These are phyloP conservation scores for Kwoniella dendrophila DNA, from an alignment of 768 basidiomycete species.

Conservation along the genomic window DNA sequence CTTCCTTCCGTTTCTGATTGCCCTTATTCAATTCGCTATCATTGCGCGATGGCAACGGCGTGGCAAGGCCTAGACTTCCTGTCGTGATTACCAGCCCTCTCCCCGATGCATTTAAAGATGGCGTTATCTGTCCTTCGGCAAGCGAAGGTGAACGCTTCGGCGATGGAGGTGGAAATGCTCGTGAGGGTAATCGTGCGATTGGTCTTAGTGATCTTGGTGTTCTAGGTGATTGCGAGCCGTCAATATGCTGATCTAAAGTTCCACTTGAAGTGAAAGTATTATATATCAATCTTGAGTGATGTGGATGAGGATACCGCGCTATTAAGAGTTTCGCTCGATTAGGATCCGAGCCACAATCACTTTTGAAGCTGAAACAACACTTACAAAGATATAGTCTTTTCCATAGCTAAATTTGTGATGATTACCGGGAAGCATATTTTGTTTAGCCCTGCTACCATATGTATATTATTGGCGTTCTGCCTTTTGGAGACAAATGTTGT, in stretches of 20 bases:
- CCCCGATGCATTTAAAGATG: not conserved
- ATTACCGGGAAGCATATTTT: not conserved
- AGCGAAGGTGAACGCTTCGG: constrained; percentile 40
- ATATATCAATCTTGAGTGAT: constrained; percentile 43
- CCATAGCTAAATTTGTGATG: constrained; percentile 50
- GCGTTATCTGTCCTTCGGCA: not conserved
- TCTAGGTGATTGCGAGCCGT: constrained; percentile 1
- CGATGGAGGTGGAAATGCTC: constrained; percentile 52
- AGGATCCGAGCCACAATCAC: not conserved
- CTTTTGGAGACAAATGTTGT: not conserved
- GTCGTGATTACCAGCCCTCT: not conserved
- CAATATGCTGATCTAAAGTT: not conserved
- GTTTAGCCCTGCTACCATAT: constrained; percentile 37
- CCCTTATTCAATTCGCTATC: not conserved
- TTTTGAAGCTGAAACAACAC: constrained; percentile 5
- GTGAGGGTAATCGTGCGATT: constrained; percentile 46
- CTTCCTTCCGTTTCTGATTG: constrained; percentile 2
- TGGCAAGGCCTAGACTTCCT: constrained; percentile 24
- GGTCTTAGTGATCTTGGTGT: constrained; percentile 33
- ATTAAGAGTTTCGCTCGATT: not conserved
- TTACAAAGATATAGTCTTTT: constrained; percentile 52
- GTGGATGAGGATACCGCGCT: constrained; percentile 52
- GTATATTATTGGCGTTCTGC: constrained; percentile 15
- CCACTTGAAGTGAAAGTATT: not conserved
- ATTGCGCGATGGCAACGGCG: constrained; percentile 2